Base-by-base conservation (phyloP, 768 basidiomycete genomes). In the Lyophyllum semitale region DNA sequence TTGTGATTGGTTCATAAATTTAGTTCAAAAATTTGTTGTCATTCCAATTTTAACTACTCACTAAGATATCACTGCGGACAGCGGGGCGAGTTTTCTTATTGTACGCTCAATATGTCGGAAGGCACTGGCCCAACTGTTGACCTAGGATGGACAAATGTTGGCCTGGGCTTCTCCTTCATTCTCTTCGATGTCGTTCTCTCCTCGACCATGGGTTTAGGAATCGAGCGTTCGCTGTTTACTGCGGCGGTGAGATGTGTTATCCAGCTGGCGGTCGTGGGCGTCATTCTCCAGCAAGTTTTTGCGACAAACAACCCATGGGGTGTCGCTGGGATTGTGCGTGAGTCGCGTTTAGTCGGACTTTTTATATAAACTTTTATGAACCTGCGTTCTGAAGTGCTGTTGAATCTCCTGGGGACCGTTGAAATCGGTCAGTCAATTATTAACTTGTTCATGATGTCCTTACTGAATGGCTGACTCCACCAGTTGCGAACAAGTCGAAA, bases 401-500 rank as follows among this genome's bases (percentile, higher is more conserved):
- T 94, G 51, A 93, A 92, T 65, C 61, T 89, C 4, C 72, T 94
- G 61, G 91, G 90, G 4, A 90, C 93, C 0, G 74, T 85, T 43
- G 93, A 94, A 60, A 84, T 84, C 13, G 89, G 89, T 87, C 55
- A 53, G 80, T 72, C n/a, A 20, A 25, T n/a, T 8, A 15, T 6
- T 47, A n/a, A 45, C 26, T 51, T 30, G 43, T 12, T 7, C 42
- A 20, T 13, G 27, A 6, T 35, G 17, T 29, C 54, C 13, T 20
- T 23, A 6, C 27, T 17, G 50, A 8, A 32, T 51, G 17, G 38
- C 47, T n/a, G 30, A 20, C 22, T 8, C 25, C 12, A 4, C n/a
- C 45, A 90, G 90, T 92, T 12, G 78, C 87, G 40, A 91, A 93
- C 73, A 93, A 91, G 68, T 83, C 88, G 4, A 84, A 87, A 62